phyloP scores from a whole-genome alignment of 2,329 filamentous ascomycete species.

The Aulographum hederae region DNA sequence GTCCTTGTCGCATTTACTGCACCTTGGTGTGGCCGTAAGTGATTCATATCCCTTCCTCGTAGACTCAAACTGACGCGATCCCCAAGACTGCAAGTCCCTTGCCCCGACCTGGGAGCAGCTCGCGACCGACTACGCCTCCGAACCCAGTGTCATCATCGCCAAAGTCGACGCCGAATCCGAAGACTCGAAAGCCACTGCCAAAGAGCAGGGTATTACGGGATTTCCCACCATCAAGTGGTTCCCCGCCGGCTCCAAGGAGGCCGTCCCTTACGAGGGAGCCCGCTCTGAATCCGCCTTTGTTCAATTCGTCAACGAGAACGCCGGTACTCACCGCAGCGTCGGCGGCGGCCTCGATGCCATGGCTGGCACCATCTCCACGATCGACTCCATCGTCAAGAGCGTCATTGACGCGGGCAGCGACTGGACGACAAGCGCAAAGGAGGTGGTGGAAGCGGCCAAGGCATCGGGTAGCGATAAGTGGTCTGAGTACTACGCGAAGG shows the following conservation, averaged over 20 bases:
- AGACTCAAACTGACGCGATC: constrained; percentile 2
- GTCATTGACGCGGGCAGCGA: constrained; percentile 42
- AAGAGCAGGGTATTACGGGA: constrained; percentile 58
- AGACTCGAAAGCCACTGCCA: constrained; percentile 61
- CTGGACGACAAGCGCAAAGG: constrained; percentile 45
- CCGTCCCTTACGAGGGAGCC: constrained; percentile 53
- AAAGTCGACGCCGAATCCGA: constrained; percentile 90
- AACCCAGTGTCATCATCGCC: constrained; percentile 66
- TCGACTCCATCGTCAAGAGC: constrained; percentile 62
- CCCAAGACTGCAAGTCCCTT: constrained; percentile 82
- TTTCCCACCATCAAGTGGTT: constrained; percentile 99
- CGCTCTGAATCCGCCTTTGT: constrained; percentile 63
- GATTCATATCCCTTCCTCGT: constrained; percentile 8
- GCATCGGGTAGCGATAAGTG: constrained; percentile 41
- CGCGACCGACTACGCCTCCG: constrained; percentile 61
- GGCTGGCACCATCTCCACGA: constrained; percentile 64
- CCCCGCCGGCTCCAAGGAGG: constrained; percentile 60
- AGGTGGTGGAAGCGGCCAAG: constrained; percentile 54
- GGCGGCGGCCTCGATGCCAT: constrained; percentile 64
- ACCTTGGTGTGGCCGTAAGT: constrained; percentile 95
- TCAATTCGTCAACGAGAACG: constrained; percentile 70
- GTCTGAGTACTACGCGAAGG: constrained; percentile 84
- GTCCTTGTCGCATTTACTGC: constrained; percentile 94
- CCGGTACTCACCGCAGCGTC: constrained; percentile 65
- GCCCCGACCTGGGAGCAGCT: constrained; percentile 81